Percentiles rank a stretch among this genome's conserved stretches.
These are phyloP conservation scores for Thalassiosira livingstoniorum DNA, from an alignment of 352 stramenopile genomes.

Conservation along the genomic window DNA sequence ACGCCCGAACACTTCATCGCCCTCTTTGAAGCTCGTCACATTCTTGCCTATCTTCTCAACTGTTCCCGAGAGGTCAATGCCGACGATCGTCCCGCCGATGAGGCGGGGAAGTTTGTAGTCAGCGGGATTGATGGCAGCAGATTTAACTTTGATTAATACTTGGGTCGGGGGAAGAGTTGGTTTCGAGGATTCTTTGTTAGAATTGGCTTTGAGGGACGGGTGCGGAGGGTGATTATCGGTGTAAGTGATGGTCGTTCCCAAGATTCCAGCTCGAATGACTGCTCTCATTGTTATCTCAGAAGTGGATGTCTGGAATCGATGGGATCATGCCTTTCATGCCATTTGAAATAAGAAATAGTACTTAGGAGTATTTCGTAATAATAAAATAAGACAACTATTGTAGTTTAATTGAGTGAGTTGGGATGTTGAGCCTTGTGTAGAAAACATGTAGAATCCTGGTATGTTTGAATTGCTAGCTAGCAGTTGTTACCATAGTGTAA, in stretches of 20 bases:
- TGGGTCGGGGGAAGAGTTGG: conserved; percentile 41
- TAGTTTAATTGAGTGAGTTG: no score
- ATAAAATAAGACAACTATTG: no score
- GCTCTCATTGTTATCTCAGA: conserved; percentile 67
- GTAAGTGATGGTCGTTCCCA: conserved; percentile 46
- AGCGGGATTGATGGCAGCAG: conserved; percentile 83
- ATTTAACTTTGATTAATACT: conserved; percentile 83
- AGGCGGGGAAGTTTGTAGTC: conserved; percentile 83
- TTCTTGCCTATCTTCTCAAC: conserved; percentile 79
- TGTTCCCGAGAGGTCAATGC: conserved; percentile 84
- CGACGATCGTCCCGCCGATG: conserved; percentile 67
- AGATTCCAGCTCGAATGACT: conserved; percentile 45
- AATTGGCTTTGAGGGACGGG: not conserved
- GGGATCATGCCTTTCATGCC: no score
- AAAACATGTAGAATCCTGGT: no score
- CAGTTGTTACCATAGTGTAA: no score
- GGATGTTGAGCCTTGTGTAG: no score
- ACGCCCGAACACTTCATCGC: conserved; percentile 85
- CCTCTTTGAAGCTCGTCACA: conserved; percentile 73
- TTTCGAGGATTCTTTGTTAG: not conserved
- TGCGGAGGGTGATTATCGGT: conserved; percentile 24
- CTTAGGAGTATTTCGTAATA: no score
- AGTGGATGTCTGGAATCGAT: no score
- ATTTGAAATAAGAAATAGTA: no score
- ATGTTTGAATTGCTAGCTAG: no score